A percentile compares a stretch with the other conserved stretches of the same genome.
Conservation (phyloP, 805 yeast species). For the Hanseniaspora meyeri region DNA sequence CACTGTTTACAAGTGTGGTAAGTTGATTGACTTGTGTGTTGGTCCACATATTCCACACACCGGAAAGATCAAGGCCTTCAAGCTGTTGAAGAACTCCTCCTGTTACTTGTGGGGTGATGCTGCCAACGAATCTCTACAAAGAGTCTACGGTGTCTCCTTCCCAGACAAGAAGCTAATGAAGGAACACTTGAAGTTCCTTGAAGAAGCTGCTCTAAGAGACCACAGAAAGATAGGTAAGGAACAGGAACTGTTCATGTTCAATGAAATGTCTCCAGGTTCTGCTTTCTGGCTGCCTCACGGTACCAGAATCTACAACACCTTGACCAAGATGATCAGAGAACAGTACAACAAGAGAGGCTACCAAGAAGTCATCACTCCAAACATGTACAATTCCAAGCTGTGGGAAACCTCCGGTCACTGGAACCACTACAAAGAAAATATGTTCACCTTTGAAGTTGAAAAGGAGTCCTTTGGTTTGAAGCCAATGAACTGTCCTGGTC, state of each 20-base stretch:
- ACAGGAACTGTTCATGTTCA: constrained; percentile 88
- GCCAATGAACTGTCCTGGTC: constrained; percentile 91
- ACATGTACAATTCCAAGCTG: constrained; percentile 91
- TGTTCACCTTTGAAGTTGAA: constrained; percentile 94
- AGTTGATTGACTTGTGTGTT: constrained; percentile 87
- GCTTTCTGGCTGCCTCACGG: constrained; percentile 99
- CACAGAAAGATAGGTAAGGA: constrained; percentile 94
- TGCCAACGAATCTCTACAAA: constrained; percentile 85
- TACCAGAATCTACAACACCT: constrained; percentile 85
- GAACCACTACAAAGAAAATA: constrained; percentile 94
- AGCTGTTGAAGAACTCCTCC: constrained; percentile 87
- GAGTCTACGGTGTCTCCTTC: constrained; percentile 95
- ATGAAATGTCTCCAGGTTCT: constrained; percentile 95
- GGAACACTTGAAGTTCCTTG: constrained; percentile 84
- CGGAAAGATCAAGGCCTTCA: constrained; percentile 88
- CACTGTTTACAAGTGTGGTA: constrained; percentile 96
- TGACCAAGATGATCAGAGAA: constrained; percentile 62
- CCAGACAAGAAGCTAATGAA: constrained; percentile 95
- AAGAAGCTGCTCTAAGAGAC: constrained; percentile 91
- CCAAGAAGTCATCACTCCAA: constrained; percentile 97
- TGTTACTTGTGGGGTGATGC: constrained; percentile 93
- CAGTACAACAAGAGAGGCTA: constrained; percentile 91
- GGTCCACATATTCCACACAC: constrained; percentile 98
- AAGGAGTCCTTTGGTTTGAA: constrained; percentile 89
- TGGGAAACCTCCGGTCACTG: constrained; percentile 99